Conservation (phyloP, 2,329 filamentous ascomycete species). For the Pseudopyrenochaeta lycopersici region DNA sequence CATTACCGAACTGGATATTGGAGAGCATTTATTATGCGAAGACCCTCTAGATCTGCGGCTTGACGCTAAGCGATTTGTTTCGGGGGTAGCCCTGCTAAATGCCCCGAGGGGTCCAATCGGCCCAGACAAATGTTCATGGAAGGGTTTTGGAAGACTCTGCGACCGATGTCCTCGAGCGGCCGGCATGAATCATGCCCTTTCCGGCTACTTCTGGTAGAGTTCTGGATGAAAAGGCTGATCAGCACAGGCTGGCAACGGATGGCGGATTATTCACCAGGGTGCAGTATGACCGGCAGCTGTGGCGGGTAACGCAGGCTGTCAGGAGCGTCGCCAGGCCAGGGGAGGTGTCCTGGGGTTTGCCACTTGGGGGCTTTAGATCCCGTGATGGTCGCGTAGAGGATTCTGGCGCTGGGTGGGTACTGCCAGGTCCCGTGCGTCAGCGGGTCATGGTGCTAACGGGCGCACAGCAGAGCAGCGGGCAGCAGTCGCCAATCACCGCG, state of each 20-base stretch:
- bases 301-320: conserved; percentile 34
- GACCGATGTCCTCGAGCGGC: conserved; percentile 20
- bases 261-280: conserved; percentile 34
- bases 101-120: conserved; percentile 9
- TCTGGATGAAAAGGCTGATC: conserved; percentile 41
- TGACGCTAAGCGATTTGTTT: conserved; percentile 39
- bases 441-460: conserved; percentile 32
- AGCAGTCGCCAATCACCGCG: conserved; percentile 40
- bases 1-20: conserved; percentile 39
- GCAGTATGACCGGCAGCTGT: conserved; percentile 42
- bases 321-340: conserved; percentile 25
- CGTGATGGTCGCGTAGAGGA: conserved; percentile 27
- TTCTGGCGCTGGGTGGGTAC: conserved; percentile 26
- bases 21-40: conserved; percentile 36
- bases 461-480: conserved; percentile 29
- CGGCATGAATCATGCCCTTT: conserved; percentile 38
- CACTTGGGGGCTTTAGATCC: conserved; percentile 18
- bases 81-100: conserved; percentile 24
- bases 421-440: conserved; percentile 37
- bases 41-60: conserved; percentile 16
- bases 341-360: conserved; percentile 20
- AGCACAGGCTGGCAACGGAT: conserved; percentile 33
- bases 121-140: conserved; percentile 21
- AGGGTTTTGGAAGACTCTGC: conserved; percentile 34
- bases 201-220: conserved; percentile 35